phyloP scores from a whole-genome alignment of 2,329 filamentous ascomycete genomes.

The Chrysosporium queenslandicum region DNA sequence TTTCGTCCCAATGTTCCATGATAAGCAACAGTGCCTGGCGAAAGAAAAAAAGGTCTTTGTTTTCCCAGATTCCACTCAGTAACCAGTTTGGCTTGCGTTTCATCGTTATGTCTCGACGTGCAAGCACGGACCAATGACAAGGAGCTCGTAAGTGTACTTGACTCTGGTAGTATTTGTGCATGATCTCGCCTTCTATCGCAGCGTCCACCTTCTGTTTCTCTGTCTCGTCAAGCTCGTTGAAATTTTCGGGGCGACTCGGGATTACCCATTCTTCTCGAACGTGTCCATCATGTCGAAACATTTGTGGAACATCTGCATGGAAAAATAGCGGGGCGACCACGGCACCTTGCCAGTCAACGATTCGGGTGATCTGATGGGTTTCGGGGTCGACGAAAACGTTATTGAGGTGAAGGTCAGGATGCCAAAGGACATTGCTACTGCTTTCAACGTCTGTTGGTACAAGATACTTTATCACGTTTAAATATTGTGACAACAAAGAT shows the following conservation, averaged over 20 bases:
- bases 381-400: constrained; percentile 11
- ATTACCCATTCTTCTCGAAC: constrained; percentile 25
- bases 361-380: constrained; percentile 1
- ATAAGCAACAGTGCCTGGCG: constrained; percentile 25
- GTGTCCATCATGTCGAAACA: constrained; percentile 24
- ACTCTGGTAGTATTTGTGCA: constrained; percentile 30
- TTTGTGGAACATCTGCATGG: constrained; percentile 23
- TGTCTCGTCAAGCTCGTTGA: constrained; percentile 16
- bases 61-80: constrained; percentile 26
- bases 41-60: constrained; percentile 27
- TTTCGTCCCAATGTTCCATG: constrained; percentile 19
- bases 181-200: constrained; percentile 25
- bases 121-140: constrained; percentile 24
- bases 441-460: not conserved
- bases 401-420: constrained; percentile 13
- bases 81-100: constrained; percentile 26
- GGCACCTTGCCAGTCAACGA: constrained; percentile 13
- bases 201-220: constrained; percentile 12
- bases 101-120: constrained; percentile 16
- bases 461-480: not conserved
- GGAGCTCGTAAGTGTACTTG: constrained; percentile 20
- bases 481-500: not conserved
- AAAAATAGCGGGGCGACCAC: constrained; percentile 22
- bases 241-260: constrained; percentile 21
- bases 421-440: constrained; percentile 4